Evolutionary conservation across 805 yeast species (phyloP).

Genomic region (Zygoascus biomembranicola): DNA sequence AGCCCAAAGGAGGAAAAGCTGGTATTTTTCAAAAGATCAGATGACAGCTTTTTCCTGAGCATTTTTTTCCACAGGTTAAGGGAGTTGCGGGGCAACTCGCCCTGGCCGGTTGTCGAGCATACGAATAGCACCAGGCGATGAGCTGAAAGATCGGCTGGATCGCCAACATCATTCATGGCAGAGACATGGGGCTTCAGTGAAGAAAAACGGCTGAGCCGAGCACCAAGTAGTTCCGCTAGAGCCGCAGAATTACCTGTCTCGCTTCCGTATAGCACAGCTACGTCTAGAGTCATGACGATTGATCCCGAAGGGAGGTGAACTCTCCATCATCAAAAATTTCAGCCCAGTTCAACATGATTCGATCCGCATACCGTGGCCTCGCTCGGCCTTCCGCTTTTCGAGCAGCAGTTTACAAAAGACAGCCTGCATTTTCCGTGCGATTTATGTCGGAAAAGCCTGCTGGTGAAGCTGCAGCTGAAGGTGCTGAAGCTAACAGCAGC

Average conservation of each 20-base stretch:
- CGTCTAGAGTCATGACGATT: constrained; percentile 15
- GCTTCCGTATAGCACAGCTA: constrained; percentile 75
- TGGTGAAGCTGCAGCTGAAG: background rate
- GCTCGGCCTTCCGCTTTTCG: background rate
- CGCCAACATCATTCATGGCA: constrained; percentile 49
- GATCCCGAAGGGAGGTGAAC: background rate
- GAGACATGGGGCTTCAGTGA: constrained; percentile 42
- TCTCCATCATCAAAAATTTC: background rate
- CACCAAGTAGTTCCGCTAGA: constrained; percentile 57
- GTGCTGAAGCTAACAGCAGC: background rate
- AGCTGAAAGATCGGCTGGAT: constrained; percentile 32
- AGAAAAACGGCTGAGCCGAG: constrained; percentile 42
- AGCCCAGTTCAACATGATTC: background rate
- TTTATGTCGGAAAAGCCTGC: constrained; percentile 8
- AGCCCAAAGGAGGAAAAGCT: constrained; percentile 72
- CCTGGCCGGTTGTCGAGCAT: constrained; percentile 93
- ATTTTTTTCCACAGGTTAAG: constrained; percentile 67
- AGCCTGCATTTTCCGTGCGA: constrained; percentile 1
- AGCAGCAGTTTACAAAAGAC: background rate
- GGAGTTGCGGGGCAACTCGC: constrained; percentile 78
- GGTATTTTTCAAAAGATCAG: constrained; percentile 51
- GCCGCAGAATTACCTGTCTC: constrained; percentile 92
- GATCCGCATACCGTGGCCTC: background rate
- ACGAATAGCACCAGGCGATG: constrained; percentile 44
- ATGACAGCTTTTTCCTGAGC: constrained; percentile 56